phyloP scores from a whole-genome alignment of 352 stramenopile species.

The Blastocystis sp. region DNA sequence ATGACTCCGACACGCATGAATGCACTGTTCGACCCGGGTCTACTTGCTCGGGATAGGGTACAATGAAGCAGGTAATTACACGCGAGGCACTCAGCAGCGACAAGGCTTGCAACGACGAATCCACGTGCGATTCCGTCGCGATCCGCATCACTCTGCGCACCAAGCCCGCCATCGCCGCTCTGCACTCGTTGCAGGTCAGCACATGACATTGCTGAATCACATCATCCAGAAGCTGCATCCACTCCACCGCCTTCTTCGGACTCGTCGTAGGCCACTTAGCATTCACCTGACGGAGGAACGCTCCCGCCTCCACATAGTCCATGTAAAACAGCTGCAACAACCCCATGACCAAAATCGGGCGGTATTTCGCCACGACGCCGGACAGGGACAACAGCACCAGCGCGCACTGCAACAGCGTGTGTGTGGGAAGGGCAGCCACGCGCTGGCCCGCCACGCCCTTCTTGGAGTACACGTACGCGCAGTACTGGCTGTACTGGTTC shows the following conservation, averaged over 20 bases:
- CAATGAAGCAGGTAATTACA: constrained; percentile 17
- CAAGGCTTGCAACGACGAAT: constrained; percentile 25
- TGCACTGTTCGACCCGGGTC: not conserved
- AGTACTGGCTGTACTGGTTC: constrained; percentile 17
- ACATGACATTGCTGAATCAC: constrained; percentile 5
- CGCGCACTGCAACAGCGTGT: not conserved
- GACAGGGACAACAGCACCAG: constrained; percentile 18
- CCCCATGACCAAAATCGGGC: constrained; percentile 24
- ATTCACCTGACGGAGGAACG: constrained; percentile 10
- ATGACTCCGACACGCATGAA: constrained; percentile 22
- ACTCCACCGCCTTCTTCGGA: constrained; percentile 27
- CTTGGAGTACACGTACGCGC: constrained; percentile 36
- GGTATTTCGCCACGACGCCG: constrained; percentile 42
- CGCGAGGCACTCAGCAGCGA: not conserved
- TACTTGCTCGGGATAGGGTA: constrained; percentile 7
- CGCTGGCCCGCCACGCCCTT: not conserved
- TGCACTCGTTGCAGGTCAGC: not conserved
- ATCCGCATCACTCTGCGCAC: not conserved
- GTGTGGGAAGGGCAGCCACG: not conserved
- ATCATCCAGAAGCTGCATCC: constrained; percentile 30
- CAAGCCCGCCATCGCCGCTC: not conserved
- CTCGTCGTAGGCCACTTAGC: constrained; percentile 32
- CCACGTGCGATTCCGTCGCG: constrained; percentile 23
- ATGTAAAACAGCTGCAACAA: constrained; percentile 59
- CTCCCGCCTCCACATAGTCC: not conserved